These are phyloP conservation scores for Lasiodiplodia theobromae DNA, from an alignment of 2,329 filamentous ascomycete species.

Conservation along the genomic window DNA sequence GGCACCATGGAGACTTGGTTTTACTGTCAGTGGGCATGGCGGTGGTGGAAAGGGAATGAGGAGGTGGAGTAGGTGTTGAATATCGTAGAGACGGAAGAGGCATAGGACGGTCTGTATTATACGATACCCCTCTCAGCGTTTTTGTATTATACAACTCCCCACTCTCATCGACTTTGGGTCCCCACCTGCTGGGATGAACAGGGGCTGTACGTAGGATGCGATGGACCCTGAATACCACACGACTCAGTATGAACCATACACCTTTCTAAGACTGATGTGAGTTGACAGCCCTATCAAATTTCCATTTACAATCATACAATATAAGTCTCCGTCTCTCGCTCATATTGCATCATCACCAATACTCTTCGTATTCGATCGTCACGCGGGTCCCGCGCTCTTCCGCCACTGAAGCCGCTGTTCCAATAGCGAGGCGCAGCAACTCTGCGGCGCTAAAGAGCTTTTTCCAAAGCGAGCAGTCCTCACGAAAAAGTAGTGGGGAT, in stretches of 20 bases:
- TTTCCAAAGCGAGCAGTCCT: background rate
- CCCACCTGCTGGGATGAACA: background rate
- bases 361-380: background rate
- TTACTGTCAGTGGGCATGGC: background rate
- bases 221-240: background rate
- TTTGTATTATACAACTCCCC: background rate
- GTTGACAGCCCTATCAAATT: background rate
- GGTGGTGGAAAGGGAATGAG: slow-evolving; percentile 1
- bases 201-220: background rate
- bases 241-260: background rate
- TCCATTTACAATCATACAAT: background rate
- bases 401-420: background rate
- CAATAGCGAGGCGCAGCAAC: background rate
- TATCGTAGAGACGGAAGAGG: background rate
- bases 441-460: background rate
- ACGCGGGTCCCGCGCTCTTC: background rate
- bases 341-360: background rate
- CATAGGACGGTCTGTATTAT: background rate
- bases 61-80: background rate
- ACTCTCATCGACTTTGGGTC: background rate
- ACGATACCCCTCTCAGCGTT: background rate
- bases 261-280: background rate
- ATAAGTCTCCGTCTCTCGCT: background rate
- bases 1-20: slow-evolving; percentile 9
- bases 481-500: slow-evolving; percentile 1